Conservation (phyloP, 805 yeast genomes). For the Kodamaea lidongshanica region DNA sequence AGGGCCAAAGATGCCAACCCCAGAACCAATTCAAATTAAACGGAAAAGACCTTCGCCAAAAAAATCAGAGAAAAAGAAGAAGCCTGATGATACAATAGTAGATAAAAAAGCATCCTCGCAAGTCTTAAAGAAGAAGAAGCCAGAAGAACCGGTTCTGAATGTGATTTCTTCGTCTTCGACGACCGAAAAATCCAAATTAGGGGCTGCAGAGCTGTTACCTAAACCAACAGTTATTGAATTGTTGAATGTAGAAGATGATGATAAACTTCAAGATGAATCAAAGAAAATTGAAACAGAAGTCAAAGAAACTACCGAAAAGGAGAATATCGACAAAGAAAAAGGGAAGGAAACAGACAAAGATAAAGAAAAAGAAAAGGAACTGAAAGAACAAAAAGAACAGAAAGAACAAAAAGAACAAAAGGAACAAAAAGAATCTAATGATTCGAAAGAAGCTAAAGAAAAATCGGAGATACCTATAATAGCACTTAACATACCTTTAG, state of each 20-base stretch:
- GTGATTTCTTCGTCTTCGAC: constrained; percentile 19
- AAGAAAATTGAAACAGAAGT: constrained; percentile 1
- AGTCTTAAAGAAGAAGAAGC: constrained; percentile 13
- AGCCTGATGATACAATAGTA: constrained; percentile 9
- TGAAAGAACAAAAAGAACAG: constrained; percentile 1
- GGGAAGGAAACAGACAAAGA: constrained; percentile 10
- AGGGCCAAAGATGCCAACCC: constrained; percentile 7
- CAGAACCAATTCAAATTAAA: neutral
- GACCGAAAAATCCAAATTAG: constrained; percentile 13
- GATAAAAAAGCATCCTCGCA: constrained; percentile 4
- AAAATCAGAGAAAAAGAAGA: constrained; percentile 4
- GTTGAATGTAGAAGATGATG: constrained; percentile 9
- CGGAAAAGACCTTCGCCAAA: constrained; percentile 9
- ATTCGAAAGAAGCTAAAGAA: constrained; percentile 1
- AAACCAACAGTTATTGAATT: constrained; percentile 16
- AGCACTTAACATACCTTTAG: constrained; percentile 49
- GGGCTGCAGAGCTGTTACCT: constrained; percentile 10
- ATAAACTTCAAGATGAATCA: neutral
- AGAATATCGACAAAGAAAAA: constrained; percentile 8
- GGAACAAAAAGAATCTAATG: constrained; percentile 3
- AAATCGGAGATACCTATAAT: constrained; percentile 39
- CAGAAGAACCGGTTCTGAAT: constrained; percentile 8
- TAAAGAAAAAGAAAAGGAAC: constrained; percentile 6
- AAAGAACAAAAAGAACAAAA: constrained; percentile 1
- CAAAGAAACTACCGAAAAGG: constrained; percentile 5